phyloP scores from a whole-genome alignment of 768 basidiomycete genomes.

The Lactifluus hygrophoroides region DNA sequence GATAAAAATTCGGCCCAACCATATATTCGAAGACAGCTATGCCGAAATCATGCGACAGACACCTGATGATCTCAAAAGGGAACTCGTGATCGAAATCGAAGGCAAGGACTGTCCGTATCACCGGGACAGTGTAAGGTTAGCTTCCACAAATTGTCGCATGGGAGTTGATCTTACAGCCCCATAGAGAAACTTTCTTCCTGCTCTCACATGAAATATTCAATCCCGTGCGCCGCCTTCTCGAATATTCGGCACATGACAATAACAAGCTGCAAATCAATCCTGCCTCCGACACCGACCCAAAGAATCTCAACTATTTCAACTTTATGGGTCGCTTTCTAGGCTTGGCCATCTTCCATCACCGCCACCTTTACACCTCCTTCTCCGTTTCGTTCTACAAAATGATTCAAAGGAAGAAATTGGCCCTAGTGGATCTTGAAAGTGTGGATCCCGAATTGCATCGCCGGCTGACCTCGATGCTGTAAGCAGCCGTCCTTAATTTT shows the following conservation, averaged over 20 bases:
- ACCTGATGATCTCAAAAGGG: conserved; percentile 95
- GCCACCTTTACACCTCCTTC: conserved; percentile 98
- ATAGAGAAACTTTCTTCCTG: conserved; percentile 98
- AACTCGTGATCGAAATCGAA: conserved; percentile 99
- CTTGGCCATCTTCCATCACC: conserved; percentile 96
- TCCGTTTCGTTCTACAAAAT: conserved; percentile 99
- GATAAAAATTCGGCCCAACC: conserved; percentile 95
- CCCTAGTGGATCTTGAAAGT: conserved; percentile 86
- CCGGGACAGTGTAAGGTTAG: conserved; percentile 90
- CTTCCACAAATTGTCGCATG: conserved; percentile 1
- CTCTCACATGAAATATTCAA: conserved; percentile 99
- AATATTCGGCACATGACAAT: conserved; percentile 99
- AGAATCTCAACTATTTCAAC: conserved; percentile 99
- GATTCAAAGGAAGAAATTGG: conserved; percentile 97
- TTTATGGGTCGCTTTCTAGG: conserved; percentile 96
- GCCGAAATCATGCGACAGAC: conserved; percentile 99
- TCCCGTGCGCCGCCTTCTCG: conserved; percentile 98
- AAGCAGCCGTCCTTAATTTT: conserved; percentile 28
- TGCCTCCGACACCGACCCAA: conserved; percentile 94
- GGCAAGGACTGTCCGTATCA: conserved; percentile 99
- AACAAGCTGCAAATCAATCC: conserved; percentile 99
- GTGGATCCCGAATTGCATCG: conserved; percentile 94
- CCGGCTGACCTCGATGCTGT: conserved; percentile 99
- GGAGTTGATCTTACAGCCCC: conserved; percentile 4
- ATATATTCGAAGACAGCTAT: conserved; percentile 99